Conservation (phyloP, 176 grass and related monocot genomes). For the Tillandsia fasciculata region DNA sequence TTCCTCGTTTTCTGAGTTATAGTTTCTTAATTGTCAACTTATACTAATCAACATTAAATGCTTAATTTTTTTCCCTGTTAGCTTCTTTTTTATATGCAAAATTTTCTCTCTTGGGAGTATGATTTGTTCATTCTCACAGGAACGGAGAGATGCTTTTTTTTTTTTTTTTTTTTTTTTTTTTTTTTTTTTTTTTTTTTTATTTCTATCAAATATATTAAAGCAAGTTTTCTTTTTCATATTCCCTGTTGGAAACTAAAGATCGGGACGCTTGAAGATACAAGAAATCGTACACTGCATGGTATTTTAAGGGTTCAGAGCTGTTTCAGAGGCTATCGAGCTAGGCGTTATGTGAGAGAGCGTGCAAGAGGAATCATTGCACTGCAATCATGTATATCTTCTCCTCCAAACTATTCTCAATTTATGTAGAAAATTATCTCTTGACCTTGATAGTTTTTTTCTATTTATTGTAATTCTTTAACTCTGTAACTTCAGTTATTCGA, state of each 20-base stretch:
- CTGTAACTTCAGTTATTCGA: constrained; percentile 49
- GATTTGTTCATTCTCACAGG: not conserved
- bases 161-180: constrained; percentile 4
- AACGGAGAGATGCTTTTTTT: not conserved
- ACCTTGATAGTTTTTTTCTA: not conserved
- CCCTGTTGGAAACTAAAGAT: constrained; percentile 42
- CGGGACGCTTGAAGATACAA: constrained; percentile 87
- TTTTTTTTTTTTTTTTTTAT: constrained; percentile 7
- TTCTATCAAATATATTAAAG: constrained; percentile 8
- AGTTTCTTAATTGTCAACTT: not conserved
- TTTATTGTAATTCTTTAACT: constrained; percentile 15
- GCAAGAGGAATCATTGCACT: constrained; percentile 63
- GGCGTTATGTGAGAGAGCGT: constrained; percentile 47
- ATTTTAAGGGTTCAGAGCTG: constrained; percentile 99
- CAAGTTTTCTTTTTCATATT: constrained; percentile 18
- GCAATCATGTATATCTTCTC: constrained; percentile 65
- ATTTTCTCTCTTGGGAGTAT: not conserved
- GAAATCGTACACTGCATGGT: constrained; percentile 81
- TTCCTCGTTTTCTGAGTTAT: constrained; percentile 14
- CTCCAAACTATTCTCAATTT: not conserved
- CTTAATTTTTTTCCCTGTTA: not conserved
- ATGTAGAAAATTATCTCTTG: constrained; percentile 4
- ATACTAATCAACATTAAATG: not conserved
- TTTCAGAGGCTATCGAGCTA: constrained; percentile 86
- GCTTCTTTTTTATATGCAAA: not conserved